Evolutionary conservation across 2,329 filamentous ascomycete genomes (phyloP).

Genomic region (Knoxdaviesia capensis): DNA sequence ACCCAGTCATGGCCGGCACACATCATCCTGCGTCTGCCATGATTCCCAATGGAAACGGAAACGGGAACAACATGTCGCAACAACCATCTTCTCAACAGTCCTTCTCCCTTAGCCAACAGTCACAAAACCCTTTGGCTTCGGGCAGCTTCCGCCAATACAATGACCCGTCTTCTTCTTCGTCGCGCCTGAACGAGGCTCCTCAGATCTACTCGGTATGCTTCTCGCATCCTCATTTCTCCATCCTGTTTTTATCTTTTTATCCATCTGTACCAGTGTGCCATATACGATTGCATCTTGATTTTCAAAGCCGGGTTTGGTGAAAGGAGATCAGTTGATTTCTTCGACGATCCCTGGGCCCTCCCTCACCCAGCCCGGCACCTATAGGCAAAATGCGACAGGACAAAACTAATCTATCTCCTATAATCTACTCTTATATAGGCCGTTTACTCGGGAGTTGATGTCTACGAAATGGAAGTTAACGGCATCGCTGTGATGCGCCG

Average conservation of each 20-base stretch:
- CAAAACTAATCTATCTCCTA: background rate
- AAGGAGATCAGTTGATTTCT: too few relatives aligned
- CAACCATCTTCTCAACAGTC: conserved; percentile 30
- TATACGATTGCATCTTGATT: too few relatives aligned
- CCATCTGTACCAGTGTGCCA: background rate
- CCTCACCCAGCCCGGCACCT: background rate
- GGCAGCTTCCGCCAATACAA: too few relatives aligned
- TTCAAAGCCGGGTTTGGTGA: too few relatives aligned
- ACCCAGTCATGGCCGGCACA: too few relatives aligned
- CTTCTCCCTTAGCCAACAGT: conserved; percentile 35
- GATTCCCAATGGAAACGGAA: too few relatives aligned
- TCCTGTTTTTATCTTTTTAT: background rate
- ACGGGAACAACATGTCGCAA: conserved; percentile 11
- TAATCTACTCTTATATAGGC: conserved; percentile 25
- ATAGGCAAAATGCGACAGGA: conserved; percentile 1
- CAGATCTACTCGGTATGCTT: conserved; percentile 41
- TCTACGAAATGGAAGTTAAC: conserved; percentile 98
- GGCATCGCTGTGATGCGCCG: conserved; percentile 87
- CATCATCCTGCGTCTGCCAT: too few relatives aligned
- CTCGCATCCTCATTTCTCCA: background rate
- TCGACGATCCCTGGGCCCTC: conserved; percentile 4
- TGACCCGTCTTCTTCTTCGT: too few relatives aligned
- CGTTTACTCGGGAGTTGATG: conserved; percentile 84
- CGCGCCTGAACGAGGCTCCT: conserved; percentile 19
- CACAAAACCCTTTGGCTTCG: conserved; percentile 12